Evolutionary conservation across 2,329 filamentous ascomycete genomes (phyloP).

Genomic region (Neofusicoccum laricinum): DNA sequence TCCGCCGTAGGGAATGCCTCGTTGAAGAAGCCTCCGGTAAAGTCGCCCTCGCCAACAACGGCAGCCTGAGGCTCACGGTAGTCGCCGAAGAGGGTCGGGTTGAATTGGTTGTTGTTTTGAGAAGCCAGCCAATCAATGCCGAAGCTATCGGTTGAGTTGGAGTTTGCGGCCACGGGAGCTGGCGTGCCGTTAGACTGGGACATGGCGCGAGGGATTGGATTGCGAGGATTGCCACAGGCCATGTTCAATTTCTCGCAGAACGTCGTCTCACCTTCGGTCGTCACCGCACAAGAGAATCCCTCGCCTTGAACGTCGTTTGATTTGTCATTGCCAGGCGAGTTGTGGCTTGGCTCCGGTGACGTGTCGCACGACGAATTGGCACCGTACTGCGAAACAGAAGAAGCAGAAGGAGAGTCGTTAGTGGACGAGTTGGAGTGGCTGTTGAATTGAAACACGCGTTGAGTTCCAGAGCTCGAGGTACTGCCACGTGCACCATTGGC

Average conservation of each 20-base stretch:
- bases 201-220: conserved; percentile 51
- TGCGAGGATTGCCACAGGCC: conserved; percentile 53
- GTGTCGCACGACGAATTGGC: conserved; percentile 65
- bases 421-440: conserved; percentile 42
- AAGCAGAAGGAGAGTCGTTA: conserved; percentile 51
- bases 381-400: conserved; percentile 50
- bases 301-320: conserved; percentile 54
- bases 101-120: conserved; percentile 82
- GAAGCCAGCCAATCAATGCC: conserved; percentile 73
- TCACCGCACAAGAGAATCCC: conserved; percentile 46
- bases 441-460: conserved; percentile 52
- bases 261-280: conserved; percentile 50
- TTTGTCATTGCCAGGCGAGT: conserved; percentile 62
- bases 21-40: conserved; percentile 66
- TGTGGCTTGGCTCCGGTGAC: conserved; percentile 71
- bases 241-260: conserved; percentile 57
- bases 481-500: conserved; percentile 15
- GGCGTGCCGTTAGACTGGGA: conserved; percentile 41
- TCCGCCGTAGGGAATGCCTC: conserved; percentile 78
- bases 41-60: conserved; percentile 65
- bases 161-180: conserved; percentile 33
- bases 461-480: conserved; percentile 44
- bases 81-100: conserved; percentile 85
- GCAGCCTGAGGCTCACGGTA: conserved; percentile 90
- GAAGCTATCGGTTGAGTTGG: conserved; percentile 34